Evolutionary conservation across 495 filamentous ascomycete genomes (phyloP).

Genomic region (Lasiosphaeriaceae sp.): DNA sequence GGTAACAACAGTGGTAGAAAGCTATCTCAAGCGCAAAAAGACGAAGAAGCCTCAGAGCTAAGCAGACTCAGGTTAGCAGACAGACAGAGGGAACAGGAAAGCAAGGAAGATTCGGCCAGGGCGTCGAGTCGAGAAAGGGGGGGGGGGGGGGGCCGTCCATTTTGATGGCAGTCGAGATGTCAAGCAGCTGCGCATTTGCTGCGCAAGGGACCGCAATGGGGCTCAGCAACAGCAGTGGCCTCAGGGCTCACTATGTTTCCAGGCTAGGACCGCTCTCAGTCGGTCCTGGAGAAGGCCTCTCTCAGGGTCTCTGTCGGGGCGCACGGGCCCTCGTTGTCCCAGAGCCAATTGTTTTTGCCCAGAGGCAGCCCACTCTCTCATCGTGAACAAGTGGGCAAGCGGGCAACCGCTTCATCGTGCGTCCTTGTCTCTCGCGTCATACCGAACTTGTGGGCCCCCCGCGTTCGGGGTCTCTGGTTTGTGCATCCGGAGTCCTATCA

Average conservation of each 20-base stretch:
- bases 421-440: not conserved
- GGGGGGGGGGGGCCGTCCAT: not conserved
- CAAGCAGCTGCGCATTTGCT: constrained; percentile 7
- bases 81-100: not conserved
- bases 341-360: not conserved
- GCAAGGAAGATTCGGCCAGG: not conserved
- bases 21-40: no score
- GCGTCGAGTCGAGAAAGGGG: no score
- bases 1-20: no score
- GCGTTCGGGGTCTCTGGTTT: no score
- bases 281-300: not conserved
- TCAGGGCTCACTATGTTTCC: not conserved
- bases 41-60: not conserved
- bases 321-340: not conserved
- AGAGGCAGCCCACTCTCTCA: not conserved
- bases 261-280: constrained; percentile 6
- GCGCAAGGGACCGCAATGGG: not conserved
- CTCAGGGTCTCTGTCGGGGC: not conserved
- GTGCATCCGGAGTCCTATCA: no score
- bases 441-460: not conserved
- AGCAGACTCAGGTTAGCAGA: no score
- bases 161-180: not conserved
- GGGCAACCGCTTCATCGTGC: not conserved
- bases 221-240: not conserved
- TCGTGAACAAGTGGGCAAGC: not conserved